These are phyloP conservation scores for Gossypium anomalum DNA, from an alignment of 345 rosid genomes.

Conservation along the genomic window DNA sequence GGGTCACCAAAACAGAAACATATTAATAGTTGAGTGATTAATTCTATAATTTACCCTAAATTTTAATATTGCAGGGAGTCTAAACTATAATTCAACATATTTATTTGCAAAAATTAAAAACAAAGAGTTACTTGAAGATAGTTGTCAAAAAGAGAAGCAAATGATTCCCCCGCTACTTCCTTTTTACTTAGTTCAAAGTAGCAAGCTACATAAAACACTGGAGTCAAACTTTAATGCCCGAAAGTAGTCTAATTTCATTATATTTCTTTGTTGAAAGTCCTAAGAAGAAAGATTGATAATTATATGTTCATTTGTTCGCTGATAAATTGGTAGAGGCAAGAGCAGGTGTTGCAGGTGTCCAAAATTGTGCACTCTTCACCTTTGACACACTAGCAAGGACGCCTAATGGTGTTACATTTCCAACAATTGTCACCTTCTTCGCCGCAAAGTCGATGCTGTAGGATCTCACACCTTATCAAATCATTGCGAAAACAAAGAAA, in stretches of 20 bases:
- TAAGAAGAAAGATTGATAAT: neutral
- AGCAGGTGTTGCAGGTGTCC: slow-evolving; percentile 37
- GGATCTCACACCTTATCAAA: slow-evolving; percentile 73
- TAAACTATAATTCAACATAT: too few relatives aligned
- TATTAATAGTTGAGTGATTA: too few relatives aligned
- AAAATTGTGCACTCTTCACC: slow-evolving; percentile 84
- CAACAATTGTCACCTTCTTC: slow-evolving; percentile 82
- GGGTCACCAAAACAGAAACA: too few relatives aligned
- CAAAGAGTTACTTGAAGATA: neutral
- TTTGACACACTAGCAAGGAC: slow-evolving; percentile 78
- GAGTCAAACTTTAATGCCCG: neutral
- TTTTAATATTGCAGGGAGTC: too few relatives aligned
- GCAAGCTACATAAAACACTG: slow-evolving; percentile 14
- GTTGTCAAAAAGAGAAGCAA: slow-evolving; percentile 4
- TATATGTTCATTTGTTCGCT: slow-evolving; percentile 18
- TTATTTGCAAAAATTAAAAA: too few relatives aligned
- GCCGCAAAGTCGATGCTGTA: slow-evolving; percentile 76
- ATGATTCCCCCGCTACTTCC: neutral
- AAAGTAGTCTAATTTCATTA: neutral
- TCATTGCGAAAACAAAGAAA: neutral
- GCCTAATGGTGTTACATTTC: slow-evolving; percentile 68
- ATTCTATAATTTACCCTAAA: too few relatives aligned
- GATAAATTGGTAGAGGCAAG: slow-evolving; percentile 10
- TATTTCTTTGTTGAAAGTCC: neutral
- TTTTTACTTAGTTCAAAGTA: neutral